Base-by-base conservation (phyloP, 345 rosid genomes). In the Euclidium syriacum region DNA sequence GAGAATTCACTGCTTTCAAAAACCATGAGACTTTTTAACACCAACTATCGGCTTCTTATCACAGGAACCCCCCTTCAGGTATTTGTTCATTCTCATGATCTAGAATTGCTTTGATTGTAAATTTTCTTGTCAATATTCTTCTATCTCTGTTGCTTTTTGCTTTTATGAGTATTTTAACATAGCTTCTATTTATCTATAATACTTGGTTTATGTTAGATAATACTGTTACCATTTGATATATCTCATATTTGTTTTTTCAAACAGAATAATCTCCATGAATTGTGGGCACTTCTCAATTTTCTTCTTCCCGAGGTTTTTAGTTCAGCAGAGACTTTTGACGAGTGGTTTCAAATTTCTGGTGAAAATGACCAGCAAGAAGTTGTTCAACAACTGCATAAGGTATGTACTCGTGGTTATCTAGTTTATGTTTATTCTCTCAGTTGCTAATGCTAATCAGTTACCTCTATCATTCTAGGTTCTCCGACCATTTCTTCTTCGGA, bases 1-100 rank as follows among this genome's bases (percentile, higher is more conserved):
- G 99, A 94, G 60, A 94, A 90, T 70, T 94, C 97, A 22, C 85
- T 94, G 19, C 97, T 90, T 52, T 94, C 99, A 34, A 94, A 90
- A 57, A 94, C 97, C 39, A 92, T 94, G 97, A 85, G 99, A 65
- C 80, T 94, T 11, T 94, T 77, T 67, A 84, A 56, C 68, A 90
- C 99, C 32, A 92, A 92, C 68, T 92, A 82, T 55, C 91, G 96
- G 15, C 91, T 90, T 75, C 96, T 94, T 55, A 90, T 94, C 68
- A 90, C 96, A 9, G 99, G 96, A 36, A 94, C 99, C 40, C 97
- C 97, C 3, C 99, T 94, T 85, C 99, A 94, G 96, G 99, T 90
- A 80, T 49, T 33, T 58, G 23, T 72, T 42, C 38, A 39, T 2
- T 71, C 38, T 62, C 24, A n/a, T 50, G 10, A 27, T 30, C 30